Evolutionary conservation across 2,329 filamentous ascomycete genomes (phyloP).

Genomic region (Orbilia oligospora): DNA sequence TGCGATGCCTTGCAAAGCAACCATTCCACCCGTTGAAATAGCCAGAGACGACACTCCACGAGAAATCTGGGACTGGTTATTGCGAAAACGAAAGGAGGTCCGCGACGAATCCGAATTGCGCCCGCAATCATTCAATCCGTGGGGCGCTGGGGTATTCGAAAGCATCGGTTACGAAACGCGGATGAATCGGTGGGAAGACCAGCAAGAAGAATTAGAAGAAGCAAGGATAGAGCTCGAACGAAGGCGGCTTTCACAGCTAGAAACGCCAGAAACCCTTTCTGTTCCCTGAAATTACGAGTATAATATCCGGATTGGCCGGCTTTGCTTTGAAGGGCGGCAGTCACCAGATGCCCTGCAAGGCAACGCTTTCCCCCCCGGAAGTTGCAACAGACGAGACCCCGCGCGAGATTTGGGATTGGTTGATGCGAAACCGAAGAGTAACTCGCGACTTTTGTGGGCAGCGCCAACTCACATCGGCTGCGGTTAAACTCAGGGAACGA

Average conservation of each 20-base stretch:
- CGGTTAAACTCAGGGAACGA: not conserved
- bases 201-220: slow-evolving; percentile 34
- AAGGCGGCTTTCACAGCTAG: slow-evolving; percentile 25
- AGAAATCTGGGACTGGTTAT: slow-evolving; percentile 54
- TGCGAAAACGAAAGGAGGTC: slow-evolving; percentile 50
- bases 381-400: slow-evolving; percentile 12
- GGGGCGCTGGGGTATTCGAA: slow-evolving; percentile 46
- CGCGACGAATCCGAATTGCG: slow-evolving; percentile 42
- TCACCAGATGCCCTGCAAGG: slow-evolving; percentile 28
- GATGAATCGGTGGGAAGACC: slow-evolving; percentile 52
- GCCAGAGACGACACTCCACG: slow-evolving; percentile 50
- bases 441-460: not conserved
- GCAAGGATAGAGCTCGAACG: slow-evolving; percentile 39
- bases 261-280: slow-evolving; percentile 2
- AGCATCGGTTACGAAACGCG: slow-evolving; percentile 46
- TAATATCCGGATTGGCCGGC: not conserved
- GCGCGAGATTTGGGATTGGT: slow-evolving; percentile 19
- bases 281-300: slow-evolving; percentile 6
- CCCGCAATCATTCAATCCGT: slow-evolving; percentile 45
- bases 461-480: not conserved
- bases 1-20: slow-evolving; percentile 54
- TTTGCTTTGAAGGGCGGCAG: not conserved
- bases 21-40: slow-evolving; percentile 47
- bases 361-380: slow-evolving; percentile 16
- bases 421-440: slow-evolving; percentile 17